A percentile compares a stretch with the other conserved stretches of the same genome.
Conservation (phyloP, 441 rosid genomes). For the Croton laevigatus region DNA sequence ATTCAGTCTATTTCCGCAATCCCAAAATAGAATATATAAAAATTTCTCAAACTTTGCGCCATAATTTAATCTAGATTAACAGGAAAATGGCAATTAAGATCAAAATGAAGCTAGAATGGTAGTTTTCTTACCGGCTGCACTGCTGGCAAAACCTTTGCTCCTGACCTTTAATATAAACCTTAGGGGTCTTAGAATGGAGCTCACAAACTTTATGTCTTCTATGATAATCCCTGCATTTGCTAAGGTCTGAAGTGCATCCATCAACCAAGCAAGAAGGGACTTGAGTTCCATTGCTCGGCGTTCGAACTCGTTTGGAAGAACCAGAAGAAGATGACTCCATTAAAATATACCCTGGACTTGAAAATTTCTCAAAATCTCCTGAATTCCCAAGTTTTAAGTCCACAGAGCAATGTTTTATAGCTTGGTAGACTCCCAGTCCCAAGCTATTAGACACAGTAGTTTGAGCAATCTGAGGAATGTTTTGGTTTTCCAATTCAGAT, state of each 20-base stretch:
- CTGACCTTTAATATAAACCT: slow-evolving; percentile 50
- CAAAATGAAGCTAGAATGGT: neutral
- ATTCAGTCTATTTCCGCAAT: too few species aligned
- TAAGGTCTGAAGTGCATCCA: slow-evolving; percentile 63
- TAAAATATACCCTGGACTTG: slow-evolving; percentile 16
- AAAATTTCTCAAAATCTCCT: slow-evolving; percentile 21
- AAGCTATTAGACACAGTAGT: slow-evolving; percentile 23
- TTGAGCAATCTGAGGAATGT: slow-evolving; percentile 18
- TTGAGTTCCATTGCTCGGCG: slow-evolving; percentile 34
- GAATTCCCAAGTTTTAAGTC: slow-evolving; percentile 33
- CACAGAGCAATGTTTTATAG: slow-evolving; percentile 19
- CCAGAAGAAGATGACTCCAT: slow-evolving; percentile 56
- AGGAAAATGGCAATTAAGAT: too few species aligned
- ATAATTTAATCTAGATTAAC: too few species aligned
- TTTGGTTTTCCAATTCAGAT: slow-evolving; percentile 24
- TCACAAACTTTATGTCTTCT: slow-evolving; percentile 77
- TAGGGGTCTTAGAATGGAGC: slow-evolving; percentile 59
- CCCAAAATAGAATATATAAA: too few species aligned
- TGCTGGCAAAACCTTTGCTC: slow-evolving; percentile 79
- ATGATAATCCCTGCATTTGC: slow-evolving; percentile 64
- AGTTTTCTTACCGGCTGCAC: slow-evolving; percentile 57
- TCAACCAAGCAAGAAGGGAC: slow-evolving; percentile 67
- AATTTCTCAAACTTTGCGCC: too few species aligned
- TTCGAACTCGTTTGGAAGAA: slow-evolving; percentile 45
- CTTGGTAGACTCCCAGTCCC: slow-evolving; percentile 12